Evolutionary conservation across 371 early-diverging fungal genomes (phyloP).

Genomic region (Circinella minor): DNA sequence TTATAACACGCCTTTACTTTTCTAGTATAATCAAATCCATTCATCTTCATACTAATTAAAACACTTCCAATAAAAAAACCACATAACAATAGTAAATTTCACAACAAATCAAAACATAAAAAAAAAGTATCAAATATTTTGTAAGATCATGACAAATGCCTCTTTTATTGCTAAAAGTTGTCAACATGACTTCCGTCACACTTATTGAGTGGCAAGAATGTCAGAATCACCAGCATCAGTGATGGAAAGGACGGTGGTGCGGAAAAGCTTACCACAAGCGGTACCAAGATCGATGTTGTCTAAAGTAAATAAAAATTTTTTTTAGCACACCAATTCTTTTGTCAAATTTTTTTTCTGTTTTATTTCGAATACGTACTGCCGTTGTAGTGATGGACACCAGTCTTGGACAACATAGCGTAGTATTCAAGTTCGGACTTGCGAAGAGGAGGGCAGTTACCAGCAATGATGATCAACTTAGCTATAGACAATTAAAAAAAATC

Average conservation of each 20-base stretch:
- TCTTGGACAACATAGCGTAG: conserved; percentile 99
- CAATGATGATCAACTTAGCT: conserved; percentile 98
- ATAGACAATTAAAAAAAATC: conserved; percentile 25
- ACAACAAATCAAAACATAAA: background rate
- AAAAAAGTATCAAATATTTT: background rate
- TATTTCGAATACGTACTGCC: conserved; percentile 63
- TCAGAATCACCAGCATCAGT: conserved; percentile 97
- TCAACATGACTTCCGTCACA: background rate
- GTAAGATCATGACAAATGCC: background rate
- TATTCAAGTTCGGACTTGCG: conserved; percentile 99
- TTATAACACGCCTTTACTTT: no score
- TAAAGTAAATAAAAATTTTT: conserved; percentile 11
- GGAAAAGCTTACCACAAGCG: conserved; percentile 99
- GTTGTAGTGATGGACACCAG: conserved; percentile 98
- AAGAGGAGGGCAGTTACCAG: conserved; percentile 98
- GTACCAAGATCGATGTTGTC: conserved; percentile 99
- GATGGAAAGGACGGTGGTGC: conserved; percentile 89
- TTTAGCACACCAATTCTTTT: background rate
- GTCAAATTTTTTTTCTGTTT: background rate
- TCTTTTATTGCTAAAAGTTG: conserved; percentile 13
- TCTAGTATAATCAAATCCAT: no score
- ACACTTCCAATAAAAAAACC: background rate
- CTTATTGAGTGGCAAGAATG: conserved; percentile 55
- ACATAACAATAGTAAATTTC: background rate
- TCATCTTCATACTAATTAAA: no score